Conservation (phyloP, 2,329 filamentous ascomycete genomes). For the Leptographium galeiforme region DNA sequence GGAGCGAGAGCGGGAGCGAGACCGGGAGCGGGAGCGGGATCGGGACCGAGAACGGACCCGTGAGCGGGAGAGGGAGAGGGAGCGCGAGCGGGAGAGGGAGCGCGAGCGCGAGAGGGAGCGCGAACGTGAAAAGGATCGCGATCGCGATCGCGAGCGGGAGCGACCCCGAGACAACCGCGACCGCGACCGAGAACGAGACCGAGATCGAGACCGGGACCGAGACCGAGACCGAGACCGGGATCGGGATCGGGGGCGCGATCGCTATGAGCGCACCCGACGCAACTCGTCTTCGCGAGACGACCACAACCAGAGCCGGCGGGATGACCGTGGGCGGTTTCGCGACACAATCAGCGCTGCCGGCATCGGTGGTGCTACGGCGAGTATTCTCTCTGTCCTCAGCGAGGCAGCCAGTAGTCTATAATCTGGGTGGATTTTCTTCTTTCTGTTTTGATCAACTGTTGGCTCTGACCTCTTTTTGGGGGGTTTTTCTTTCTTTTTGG, state of each 20-base stretch:
- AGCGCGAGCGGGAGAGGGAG: background rate
- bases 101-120: background rate
- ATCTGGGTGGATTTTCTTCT: background rate
- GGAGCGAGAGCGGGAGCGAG: slow-evolving; percentile 1
- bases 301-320: slow-evolving; percentile 3
- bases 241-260: slow-evolving; percentile 13
- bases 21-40: background rate
- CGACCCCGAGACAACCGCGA: slow-evolving; percentile 11
- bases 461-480: background rate
- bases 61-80: slow-evolving; percentile 16
- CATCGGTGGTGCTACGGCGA: slow-evolving; percentile 47
- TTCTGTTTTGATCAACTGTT: background rate
- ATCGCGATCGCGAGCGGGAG: slow-evolving; percentile 6
- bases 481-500: background rate
- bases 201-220: slow-evolving; percentile 12
- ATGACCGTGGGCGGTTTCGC: slow-evolving; percentile 25
- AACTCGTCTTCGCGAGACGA: background rate
- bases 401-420: slow-evolving; percentile 33
- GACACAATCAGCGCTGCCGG: slow-evolving; percentile 44
- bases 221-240: slow-evolving; percentile 20
- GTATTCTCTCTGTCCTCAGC: slow-evolving; percentile 41
- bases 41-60: background rate
- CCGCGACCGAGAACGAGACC: slow-evolving; percentile 24
- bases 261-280: background rate
- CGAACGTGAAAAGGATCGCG: background rate